Evolutionary conservation across 768 basidiomycete genomes (phyloP).

Genomic region (Tricholomella constricta): DNA sequence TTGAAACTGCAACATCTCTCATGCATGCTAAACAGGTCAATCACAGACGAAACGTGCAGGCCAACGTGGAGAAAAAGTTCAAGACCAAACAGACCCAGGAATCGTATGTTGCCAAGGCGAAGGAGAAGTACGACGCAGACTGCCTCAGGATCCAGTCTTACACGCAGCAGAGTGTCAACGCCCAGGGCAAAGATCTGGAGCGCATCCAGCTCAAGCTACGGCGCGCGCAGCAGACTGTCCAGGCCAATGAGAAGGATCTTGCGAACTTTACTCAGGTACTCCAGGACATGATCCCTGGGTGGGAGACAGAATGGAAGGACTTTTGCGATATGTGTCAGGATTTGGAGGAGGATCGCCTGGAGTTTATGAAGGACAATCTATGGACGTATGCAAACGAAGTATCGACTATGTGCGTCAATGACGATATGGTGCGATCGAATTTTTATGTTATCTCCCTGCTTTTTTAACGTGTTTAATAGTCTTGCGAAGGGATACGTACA

Average conservation of each 20-base stretch:
- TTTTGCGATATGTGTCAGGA: constrained; percentile 98
- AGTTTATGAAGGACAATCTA: constrained; percentile 90
- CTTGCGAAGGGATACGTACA: constrained; percentile 86
- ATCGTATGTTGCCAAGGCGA: constrained; percentile 80
- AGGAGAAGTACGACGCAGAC: constrained; percentile 88
- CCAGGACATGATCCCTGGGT: constrained; percentile 70
- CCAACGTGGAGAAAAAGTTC: constrained; percentile 82
- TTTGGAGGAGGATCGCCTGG: constrained; percentile 91
- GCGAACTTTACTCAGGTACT: constrained; percentile 76
- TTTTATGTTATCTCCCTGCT: not conserved
- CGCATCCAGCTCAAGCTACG: constrained; percentile 83
- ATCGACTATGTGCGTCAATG: constrained; percentile 91
- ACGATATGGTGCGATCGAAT: constrained; percentile 67
- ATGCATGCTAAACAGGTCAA: constrained; percentile 68
- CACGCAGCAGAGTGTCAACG: constrained; percentile 80
- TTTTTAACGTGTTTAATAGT: constrained; percentile 45
- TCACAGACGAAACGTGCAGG: constrained; percentile 70
- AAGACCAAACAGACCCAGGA: constrained; percentile 87
- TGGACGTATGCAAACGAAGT: constrained; percentile 96
- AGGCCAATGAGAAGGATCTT: constrained; percentile 90
- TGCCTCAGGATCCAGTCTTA: constrained; percentile 88
- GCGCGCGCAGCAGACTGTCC: constrained; percentile 82
- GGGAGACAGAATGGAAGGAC: constrained; percentile 92
- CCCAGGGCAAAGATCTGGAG: constrained; percentile 88
- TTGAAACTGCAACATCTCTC: constrained; percentile 64